Conservation (phyloP, 2,329 filamentous ascomycete genomes). For the Colletotrichum gloeosporioides region DNA sequence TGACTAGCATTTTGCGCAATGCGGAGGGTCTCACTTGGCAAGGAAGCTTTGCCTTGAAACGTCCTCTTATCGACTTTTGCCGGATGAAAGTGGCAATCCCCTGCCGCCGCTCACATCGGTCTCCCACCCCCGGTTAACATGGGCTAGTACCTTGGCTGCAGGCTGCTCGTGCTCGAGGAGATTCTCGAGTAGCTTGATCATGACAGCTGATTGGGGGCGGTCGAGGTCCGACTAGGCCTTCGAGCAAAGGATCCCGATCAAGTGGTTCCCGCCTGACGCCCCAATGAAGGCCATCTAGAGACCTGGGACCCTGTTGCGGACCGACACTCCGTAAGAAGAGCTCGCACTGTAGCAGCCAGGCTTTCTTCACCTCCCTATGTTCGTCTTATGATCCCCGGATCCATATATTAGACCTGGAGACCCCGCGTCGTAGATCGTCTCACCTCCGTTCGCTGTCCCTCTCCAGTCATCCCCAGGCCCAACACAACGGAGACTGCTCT, state of each 20-base stretch:
- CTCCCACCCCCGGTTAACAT: not conserved
- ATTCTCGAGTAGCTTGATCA: not conserved
- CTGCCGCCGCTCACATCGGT: not conserved
- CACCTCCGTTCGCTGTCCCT: not conserved
- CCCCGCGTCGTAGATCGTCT: not conserved
- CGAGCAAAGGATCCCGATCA: slow-evolving; percentile 12
- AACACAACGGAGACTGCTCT: not conserved
- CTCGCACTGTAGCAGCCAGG: not conserved
- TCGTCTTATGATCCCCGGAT: slow-evolving; percentile 4
- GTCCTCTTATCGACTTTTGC: slow-evolving; percentile 11
- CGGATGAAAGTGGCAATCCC: slow-evolving; percentile 12
- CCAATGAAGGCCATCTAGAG: not conserved
- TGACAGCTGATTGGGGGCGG: slow-evolving; percentile 8
- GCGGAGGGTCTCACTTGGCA: not conserved
- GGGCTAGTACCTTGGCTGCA: slow-evolving; percentile 3
- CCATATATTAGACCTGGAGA: slow-evolving; percentile 18
- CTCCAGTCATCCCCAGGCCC: not conserved
- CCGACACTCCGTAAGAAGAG: not conserved
- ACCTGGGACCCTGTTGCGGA: not conserved
- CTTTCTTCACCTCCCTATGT: not conserved
- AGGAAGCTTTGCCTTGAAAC: slow-evolving; percentile 19
- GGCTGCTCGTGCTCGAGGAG: not conserved
- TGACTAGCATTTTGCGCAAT: not conserved
- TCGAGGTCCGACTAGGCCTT: not conserved
- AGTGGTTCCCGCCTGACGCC: slow-evolving; percentile 5